phyloP scores from a whole-genome alignment of 108 stramenopile genomes.

The Cyclotella baltica region DNA sequence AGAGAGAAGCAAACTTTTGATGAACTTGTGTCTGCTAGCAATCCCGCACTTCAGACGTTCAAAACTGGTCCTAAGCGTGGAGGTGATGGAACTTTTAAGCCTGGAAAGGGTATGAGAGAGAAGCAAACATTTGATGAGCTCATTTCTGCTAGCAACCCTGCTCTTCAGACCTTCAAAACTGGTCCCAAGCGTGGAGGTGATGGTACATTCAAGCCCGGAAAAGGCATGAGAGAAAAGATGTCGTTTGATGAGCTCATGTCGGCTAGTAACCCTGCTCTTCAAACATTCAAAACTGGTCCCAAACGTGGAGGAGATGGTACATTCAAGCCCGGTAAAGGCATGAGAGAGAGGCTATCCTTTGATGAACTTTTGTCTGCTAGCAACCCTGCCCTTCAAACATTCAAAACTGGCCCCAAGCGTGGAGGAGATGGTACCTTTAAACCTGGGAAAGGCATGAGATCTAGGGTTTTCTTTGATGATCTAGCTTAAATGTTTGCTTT shows the following conservation, averaged over 20 bases:
- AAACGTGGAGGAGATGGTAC: conserved; percentile 31
- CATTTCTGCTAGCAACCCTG: conserved; percentile 44
- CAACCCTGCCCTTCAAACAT: conserved; percentile 19
- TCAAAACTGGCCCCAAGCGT: background rate
- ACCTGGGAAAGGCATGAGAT: conserved; percentile 21
- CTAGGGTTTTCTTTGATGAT: conserved; percentile 35
- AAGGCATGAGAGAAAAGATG: conserved; percentile 30
- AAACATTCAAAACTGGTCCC: conserved; percentile 18
- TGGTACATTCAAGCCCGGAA: conserved; percentile 30
- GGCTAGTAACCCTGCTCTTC: conserved; percentile 29
- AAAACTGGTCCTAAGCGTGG: conserved; percentile 27
- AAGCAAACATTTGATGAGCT: conserved; percentile 48
- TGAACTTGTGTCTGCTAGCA: conserved; percentile 44
- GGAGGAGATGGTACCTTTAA: conserved; percentile 13
- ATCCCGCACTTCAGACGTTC: conserved; percentile 40
- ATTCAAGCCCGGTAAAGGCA: conserved; percentile 32
- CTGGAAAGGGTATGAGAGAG: conserved; percentile 36
- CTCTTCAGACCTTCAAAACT: conserved; percentile 5
- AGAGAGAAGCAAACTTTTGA: conserved; percentile 43
- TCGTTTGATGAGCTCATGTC: conserved; percentile 46
- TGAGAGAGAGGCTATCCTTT: conserved; percentile 28
- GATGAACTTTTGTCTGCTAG: conserved; percentile 44
- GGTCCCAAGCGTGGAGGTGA: conserved; percentile 21
- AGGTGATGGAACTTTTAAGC: conserved; percentile 36
- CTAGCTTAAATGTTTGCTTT: too few species aligned